phyloP scores from a whole-genome alignment of 345 rosid species.

The Rhizophora mangle region DNA sequence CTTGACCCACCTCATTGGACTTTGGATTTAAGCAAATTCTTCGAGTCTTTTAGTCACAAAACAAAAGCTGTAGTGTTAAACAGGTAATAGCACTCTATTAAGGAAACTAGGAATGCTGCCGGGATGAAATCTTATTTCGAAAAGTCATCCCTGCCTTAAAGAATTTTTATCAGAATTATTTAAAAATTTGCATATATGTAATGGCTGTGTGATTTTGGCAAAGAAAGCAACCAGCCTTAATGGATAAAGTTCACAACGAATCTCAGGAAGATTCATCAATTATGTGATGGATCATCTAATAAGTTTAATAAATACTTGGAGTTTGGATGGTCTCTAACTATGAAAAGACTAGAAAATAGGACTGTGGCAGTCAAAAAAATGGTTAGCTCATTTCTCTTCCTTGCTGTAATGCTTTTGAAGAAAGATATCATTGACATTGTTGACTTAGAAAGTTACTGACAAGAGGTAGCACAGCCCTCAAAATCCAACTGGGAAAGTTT shows the following conservation, averaged over 20 bases:
- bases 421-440: neutral
- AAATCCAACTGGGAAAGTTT: constrained; percentile 73
- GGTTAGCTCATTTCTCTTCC: neutral
- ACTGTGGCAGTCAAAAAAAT: neutral
- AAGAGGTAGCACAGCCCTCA: constrained; percentile 48
- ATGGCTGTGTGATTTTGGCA: no score
- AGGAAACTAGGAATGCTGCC: neutral
- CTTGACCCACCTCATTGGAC: constrained; percentile 60
- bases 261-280: neutral
- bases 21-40: constrained; percentile 41
- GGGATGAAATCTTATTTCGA: neutral
- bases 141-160: no score
- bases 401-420: neutral
- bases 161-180: no score
- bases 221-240: neutral
- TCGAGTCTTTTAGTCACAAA: constrained; percentile 37
- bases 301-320: neutral
- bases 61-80: constrained; percentile 55
- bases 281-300: neutral
- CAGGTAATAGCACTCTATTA: constrained; percentile 38
- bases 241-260: neutral
- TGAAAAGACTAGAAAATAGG: neutral
- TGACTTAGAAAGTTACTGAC: constrained; percentile 19
- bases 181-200: neutral
- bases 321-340: neutral